Base-by-base conservation (phyloP, 2,329 filamentous ascomycete genomes). In the Stachybotrys chlorohalonatus region DNA sequence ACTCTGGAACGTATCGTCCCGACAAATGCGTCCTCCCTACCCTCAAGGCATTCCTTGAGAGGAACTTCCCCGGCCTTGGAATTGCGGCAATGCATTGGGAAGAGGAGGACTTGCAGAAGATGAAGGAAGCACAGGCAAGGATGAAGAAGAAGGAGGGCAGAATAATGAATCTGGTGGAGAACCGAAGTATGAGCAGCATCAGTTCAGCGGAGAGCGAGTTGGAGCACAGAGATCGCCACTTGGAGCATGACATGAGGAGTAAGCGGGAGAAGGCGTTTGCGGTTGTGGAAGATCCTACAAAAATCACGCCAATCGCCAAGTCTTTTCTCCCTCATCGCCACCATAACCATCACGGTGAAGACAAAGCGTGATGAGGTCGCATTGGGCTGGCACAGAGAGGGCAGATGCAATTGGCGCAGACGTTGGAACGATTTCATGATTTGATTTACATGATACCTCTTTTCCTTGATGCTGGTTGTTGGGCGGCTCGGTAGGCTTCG, bases 1-100 rank as follows among this genome's bases (percentile, higher is more conserved):
- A 96, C 70, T 90, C 86, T 54, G 93, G 93, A 11, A 97, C 93
- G 0, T 97, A 97, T 69, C 83, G 93, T 0, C 93, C 93, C 0
- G 90, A 95, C 65, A 87, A 87, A 54, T 79, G 84, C 11, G 77
- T 89, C 9, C 79, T 97, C 1, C 88, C 89, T 0, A 68, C 85
- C 1, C 76, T 97, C 1, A 84, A 86, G 53, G 65, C 75, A 11
- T 95, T 90, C 65, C 71, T 97, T 2, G 73, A 84, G 36, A 70
- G 69, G 30, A 90, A 93, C 60, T 84, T 96, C 39, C 89, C 89
- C 0, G 90, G 89, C 0, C 73, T 97, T 1, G 83, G 87, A 52
- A 76, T 96, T 49, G 76, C 85, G 0, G 83, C 83, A 0, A 81
- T 93, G 62, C 87, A 91, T 65, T 95, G 89, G 73, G 89, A 90